A percentile compares a stretch with the other conserved stretches of the same genome.
These are phyloP conservation scores for Alternaria longipes DNA, from an alignment of 2,329 filamentous ascomycete genomes.

Conservation along the genomic window DNA sequence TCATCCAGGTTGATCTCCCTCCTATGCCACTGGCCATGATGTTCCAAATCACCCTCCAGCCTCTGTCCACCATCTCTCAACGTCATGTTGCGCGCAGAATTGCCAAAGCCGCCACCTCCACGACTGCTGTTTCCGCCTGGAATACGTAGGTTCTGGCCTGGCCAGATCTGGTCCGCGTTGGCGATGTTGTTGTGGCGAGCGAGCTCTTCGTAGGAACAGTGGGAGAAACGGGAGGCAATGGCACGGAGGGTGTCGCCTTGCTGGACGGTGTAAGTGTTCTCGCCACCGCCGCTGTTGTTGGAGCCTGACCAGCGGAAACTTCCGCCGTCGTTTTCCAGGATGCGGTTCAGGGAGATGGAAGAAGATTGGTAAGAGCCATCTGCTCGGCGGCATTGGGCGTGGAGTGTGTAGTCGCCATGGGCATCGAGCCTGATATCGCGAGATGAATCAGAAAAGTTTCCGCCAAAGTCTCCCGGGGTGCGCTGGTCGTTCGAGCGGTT, in stretches of 20 bases:
- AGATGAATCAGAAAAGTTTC: conserved; percentile 36
- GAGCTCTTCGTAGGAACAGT: conserved; percentile 39
- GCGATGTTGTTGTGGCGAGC: conserved; percentile 38
- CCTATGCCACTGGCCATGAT: conserved; percentile 29
- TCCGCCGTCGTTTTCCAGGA: conserved; percentile 36
- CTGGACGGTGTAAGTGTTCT: conserved; percentile 35
- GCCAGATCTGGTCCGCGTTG: conserved; percentile 41
- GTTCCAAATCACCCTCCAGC: conserved; percentile 32
- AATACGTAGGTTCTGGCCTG: conserved; percentile 36
- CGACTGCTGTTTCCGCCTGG: conserved; percentile 33
- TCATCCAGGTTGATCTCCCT: conserved; percentile 36
- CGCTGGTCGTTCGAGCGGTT: conserved; percentile 16
- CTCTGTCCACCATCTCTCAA: conserved; percentile 33
- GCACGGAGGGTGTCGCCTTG: conserved; percentile 40
- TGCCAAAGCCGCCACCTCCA: conserved; percentile 23
- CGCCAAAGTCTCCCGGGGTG: conserved; percentile 30
- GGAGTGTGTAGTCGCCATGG: conserved; percentile 36
- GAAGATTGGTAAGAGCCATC: conserved; percentile 38
- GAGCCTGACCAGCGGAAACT: conserved; percentile 38
- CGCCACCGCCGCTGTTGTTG: conserved; percentile 15
- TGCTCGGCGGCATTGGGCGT: conserved; percentile 35
- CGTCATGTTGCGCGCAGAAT: conserved; percentile 32
- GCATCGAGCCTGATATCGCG: conserved; percentile 39
- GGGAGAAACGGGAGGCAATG: conserved; percentile 32
- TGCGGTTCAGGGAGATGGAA: conserved; percentile 32